Evolutionary conservation across 257 asterid species (phyloP).

Genomic region (Paraleonurus japonicus): DNA sequence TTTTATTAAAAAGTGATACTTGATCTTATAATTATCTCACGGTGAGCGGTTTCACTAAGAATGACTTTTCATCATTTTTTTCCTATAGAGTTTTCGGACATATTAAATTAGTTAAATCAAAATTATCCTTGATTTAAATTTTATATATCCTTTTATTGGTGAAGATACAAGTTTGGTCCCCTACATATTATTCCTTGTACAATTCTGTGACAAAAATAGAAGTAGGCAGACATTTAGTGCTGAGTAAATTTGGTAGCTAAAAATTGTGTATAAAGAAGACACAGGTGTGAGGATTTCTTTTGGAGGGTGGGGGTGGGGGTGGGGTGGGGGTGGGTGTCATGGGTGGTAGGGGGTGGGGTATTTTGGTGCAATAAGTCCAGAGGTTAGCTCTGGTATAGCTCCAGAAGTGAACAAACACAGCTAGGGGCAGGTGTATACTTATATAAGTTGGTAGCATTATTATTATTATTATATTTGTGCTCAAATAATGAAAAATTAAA

Average conservation of each 20-base stretch:
- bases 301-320: too few species aligned
- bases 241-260: background rate
- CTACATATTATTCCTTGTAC: background rate
- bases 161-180: background rate
- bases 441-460: too few species aligned
- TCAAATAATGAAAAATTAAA: too few species aligned
- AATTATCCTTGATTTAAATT: background rate
- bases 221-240: conserved; percentile 12
- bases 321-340: too few species aligned
- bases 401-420: background rate
- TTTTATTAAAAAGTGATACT: too few species aligned
- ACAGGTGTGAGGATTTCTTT: background rate
- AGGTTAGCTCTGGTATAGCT: background rate
- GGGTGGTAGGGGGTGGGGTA: background rate
- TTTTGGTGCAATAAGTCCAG: conserved; percentile 14
- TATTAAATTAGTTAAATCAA: too few species aligned
- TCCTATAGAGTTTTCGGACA: too few species aligned
- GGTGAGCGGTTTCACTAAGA: too few species aligned
- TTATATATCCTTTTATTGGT: background rate
- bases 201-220: conserved; percentile 6
- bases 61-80: too few species aligned
- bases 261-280: background rate
- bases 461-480: too few species aligned
- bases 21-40: too few species aligned
- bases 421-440: conserved; percentile 4